Percentiles rank a stretch among this genome's conserved stretches.
Conservation (phyloP, 2,329 filamentous ascomycete species). For the Cladophialophora chaetospira region DNA sequence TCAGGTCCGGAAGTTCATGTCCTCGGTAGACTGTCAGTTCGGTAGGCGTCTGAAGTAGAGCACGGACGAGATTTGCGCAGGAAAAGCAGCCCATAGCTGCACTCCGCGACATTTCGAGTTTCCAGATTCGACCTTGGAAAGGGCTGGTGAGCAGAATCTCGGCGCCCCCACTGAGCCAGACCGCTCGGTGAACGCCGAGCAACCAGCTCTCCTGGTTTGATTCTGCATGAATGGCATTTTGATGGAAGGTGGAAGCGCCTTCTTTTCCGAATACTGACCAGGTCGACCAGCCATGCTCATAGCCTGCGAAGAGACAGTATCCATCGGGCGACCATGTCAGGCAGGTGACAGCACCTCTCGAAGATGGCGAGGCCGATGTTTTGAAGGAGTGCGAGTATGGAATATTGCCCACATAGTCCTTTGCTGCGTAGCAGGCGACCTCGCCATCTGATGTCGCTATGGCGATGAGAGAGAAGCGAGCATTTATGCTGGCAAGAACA, state of each 20-base stretch:
- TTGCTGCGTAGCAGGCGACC: slow-evolving; percentile 86
- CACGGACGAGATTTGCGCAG: slow-evolving; percentile 85
- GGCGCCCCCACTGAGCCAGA: slow-evolving; percentile 85
- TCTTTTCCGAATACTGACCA: slow-evolving; percentile 98
- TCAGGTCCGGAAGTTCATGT: slow-evolving; percentile 86
- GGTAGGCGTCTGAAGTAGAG: slow-evolving; percentile 82
- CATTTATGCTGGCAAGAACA: slow-evolving; percentile 80
- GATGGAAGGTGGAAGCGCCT: slow-evolving; percentile 78
- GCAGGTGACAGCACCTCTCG: slow-evolving; percentile 71
- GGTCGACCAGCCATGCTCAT: slow-evolving; percentile 87
- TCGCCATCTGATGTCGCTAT: slow-evolving; percentile 78
- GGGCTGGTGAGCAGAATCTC: slow-evolving; percentile 75
- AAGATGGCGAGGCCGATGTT: slow-evolving; percentile 66
- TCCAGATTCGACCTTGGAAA: slow-evolving; percentile 78
- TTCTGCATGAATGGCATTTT: slow-evolving; percentile 64
- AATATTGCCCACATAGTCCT: slow-evolving; percentile 92
- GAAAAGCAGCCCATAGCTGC: slow-evolving; percentile 91
- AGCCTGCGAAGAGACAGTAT: slow-evolving; percentile 93
- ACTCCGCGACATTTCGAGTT: slow-evolving; percentile 89
- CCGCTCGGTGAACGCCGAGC: slow-evolving; percentile 72
- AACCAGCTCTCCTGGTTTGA: slow-evolving; percentile 81
- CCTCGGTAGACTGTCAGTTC: slow-evolving; percentile 91
- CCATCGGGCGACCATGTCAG: slow-evolving; percentile 91
- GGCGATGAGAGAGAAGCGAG: slow-evolving; percentile 89
- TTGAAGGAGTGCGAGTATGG: slow-evolving; percentile 78